Conservation (phyloP, 2,329 filamentous ascomycete species). For the Cladosporium sp. region DNA sequence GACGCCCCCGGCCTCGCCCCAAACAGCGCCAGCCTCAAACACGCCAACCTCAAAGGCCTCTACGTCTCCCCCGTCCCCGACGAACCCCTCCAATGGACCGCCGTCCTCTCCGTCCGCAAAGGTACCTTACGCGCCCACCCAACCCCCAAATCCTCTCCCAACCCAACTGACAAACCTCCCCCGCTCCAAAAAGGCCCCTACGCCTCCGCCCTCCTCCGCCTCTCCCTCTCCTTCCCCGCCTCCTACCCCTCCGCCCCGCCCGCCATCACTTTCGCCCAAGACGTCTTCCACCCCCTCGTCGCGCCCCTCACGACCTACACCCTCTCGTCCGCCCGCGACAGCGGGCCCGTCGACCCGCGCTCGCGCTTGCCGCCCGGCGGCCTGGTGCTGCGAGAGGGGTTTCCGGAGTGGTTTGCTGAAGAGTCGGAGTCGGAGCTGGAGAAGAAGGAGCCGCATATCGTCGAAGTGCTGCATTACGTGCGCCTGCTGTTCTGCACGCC, state of each 20-base stretch:
- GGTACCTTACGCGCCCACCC: conserved; percentile 48
- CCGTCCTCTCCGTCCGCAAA: conserved; percentile 84
- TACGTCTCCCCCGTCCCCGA: conserved; percentile 80
- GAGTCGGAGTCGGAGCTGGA: too few species aligned
- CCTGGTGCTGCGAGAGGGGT: conserved; percentile 85
- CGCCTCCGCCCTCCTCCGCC: conserved; percentile 76
- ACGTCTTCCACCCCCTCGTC: conserved; percentile 91
- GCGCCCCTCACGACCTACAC: conserved; percentile 92
- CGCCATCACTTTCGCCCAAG: conserved; percentile 78
- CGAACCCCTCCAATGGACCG: conserved; percentile 76
- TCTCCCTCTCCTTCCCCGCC: conserved; percentile 81
- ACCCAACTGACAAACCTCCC: too few species aligned
- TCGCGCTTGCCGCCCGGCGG: conserved; percentile 71
- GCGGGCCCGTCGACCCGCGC: conserved; percentile 43
- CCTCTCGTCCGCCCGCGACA: conserved; percentile 79
- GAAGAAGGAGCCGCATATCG: conserved; percentile 27
- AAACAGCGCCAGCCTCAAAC: conserved; percentile 22
- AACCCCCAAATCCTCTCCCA: not conserved
- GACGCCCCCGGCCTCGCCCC: not conserved
- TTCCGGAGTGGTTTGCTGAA: conserved; percentile 72
- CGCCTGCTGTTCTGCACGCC: conserved; percentile 75
- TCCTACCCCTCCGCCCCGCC: conserved; percentile 75
- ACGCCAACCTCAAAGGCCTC: conserved; percentile 76
- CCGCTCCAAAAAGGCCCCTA: conserved; percentile 60
- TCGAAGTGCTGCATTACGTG: conserved; percentile 71